A percentile compares a stretch with the other conserved stretches of the same genome.
phyloP scores from a whole-genome alignment of 345 rosid genomes.

The Melaleuca quinquenervia region DNA sequence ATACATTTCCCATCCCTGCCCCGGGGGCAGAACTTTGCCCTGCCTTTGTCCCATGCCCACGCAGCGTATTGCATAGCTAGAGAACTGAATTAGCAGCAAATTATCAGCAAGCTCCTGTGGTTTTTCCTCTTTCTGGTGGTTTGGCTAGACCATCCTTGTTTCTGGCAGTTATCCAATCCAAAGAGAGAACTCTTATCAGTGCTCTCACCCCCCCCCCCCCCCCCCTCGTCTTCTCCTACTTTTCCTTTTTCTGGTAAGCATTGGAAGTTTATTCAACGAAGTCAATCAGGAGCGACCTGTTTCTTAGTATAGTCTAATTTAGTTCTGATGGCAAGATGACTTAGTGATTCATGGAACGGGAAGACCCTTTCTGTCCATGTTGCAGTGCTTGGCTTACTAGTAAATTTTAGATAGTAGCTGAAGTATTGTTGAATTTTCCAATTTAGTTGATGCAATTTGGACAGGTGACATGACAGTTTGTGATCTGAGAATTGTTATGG shows the following conservation, averaged over 20 bases:
- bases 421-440: background rate
- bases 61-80: background rate
- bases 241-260: background rate
- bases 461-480: no score
- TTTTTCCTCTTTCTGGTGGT: background rate
- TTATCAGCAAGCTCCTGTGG: background rate
- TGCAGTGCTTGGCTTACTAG: background rate
- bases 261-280: background rate
- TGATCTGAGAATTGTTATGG: no score
- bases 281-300: background rate
- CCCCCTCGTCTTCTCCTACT: no score
- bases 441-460: background rate
- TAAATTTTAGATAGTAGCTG: background rate
- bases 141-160: background rate
- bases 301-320: background rate
- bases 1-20: no score
- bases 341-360: background rate
- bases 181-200: background rate
- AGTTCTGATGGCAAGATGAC: background rate
- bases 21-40: no score
- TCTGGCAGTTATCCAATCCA: background rate
- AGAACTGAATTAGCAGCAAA: background rate
- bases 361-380: background rate
- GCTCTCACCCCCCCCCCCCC: no score
- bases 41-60: no score